phyloP scores from a whole-genome alignment of 495 filamentous ascomycete genomes.

The Halenospora varia region DNA sequence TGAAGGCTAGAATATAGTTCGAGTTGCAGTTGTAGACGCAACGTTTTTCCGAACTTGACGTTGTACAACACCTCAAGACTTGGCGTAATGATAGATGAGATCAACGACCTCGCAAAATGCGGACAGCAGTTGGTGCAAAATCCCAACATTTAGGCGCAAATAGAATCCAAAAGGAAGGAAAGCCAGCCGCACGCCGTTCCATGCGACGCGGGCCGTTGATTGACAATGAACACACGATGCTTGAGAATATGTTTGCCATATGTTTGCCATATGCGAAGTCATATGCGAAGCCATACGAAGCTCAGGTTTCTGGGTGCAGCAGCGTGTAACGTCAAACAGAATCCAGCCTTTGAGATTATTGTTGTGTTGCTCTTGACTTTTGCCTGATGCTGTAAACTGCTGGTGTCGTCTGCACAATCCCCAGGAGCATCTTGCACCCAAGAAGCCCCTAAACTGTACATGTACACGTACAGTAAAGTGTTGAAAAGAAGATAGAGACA shows the following conservation, averaged over 20 bases:
- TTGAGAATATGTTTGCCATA: background rate
- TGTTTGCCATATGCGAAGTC: too few species aligned
- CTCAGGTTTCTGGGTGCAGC: background rate
- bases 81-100: background rate
- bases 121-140: too few species aligned
- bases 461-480: too few species aligned
- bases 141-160: too few species aligned
- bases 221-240: background rate
- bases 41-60: background rate
- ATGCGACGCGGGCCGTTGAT: background rate
- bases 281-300: background rate
- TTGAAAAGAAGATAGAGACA: too few species aligned
- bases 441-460: too few species aligned
- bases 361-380: background rate
- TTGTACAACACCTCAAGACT: background rate
- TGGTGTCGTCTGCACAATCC: background rate
- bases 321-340: background rate
- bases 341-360: background rate
- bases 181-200: too few species aligned
- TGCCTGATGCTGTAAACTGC: background rate
- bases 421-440: background rate
- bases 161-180: too few species aligned
- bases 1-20: background rate
- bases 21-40: background rate
- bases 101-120: too few species aligned